phyloP scores from a whole-genome alignment of 2,329 filamentous ascomycete species.

The Aspergillus candidus region DNA sequence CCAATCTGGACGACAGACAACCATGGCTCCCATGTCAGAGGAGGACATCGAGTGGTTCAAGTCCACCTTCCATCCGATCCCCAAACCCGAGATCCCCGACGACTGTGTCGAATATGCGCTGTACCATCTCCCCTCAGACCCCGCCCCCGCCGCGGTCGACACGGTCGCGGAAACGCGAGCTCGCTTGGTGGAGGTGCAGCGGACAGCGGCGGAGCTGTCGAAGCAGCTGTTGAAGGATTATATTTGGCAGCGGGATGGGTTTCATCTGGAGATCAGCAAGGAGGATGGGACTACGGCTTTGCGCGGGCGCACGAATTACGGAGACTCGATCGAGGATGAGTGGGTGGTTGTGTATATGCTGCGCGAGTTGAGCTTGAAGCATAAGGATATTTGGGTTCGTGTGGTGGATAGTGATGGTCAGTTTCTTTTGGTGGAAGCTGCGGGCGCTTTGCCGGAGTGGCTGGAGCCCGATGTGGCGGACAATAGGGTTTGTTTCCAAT shows the following conservation, averaged over 20 bases:
- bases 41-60: constrained; percentile 61
- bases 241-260: constrained; percentile 88
- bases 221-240: constrained; percentile 69
- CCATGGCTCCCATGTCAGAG: constrained; percentile 41
- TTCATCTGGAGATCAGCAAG: constrained; percentile 60
- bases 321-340: constrained; percentile 93
- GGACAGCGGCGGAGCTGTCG: constrained; percentile 58
- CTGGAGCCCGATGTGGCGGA: constrained; percentile 83
- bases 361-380: constrained; percentile 68
- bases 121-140: constrained; percentile 58
- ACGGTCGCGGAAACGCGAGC: constrained; percentile 49
- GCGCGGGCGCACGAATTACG: constrained; percentile 74
- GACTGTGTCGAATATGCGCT: constrained; percentile 82
- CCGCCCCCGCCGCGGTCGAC: constrained; percentile 49
- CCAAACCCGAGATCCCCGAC: constrained; percentile 63
- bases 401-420: constrained; percentile 87
- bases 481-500: constrained; percentile 53
- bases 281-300: constrained; percentile 62
- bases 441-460: constrained; percentile 81
- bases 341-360: constrained; percentile 93
- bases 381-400: constrained; percentile 71
- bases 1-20: not conserved
- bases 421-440: constrained; percentile 90
- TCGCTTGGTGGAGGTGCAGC: constrained; percentile 66
- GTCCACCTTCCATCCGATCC: constrained; percentile 59